Conservation (phyloP, 176 grass and related monocot species). For the Cenchrus fungigraminus region DNA sequence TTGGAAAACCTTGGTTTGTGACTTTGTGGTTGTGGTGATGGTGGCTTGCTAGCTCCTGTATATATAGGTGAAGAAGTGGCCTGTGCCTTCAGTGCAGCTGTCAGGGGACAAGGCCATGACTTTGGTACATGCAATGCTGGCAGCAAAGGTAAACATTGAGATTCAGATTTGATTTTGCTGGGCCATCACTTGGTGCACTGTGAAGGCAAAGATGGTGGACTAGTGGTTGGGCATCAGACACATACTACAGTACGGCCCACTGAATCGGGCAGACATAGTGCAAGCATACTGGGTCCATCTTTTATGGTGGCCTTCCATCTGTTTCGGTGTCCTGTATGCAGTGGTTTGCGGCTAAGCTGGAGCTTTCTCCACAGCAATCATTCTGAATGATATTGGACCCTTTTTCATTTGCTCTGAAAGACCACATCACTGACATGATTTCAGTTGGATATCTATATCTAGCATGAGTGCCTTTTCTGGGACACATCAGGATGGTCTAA, state of each 20-base stretch:
- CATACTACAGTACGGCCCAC: conserved; percentile 4
- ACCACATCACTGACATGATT: too few species aligned
- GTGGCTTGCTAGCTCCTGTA: conserved; percentile 25
- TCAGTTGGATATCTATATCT: too few species aligned
- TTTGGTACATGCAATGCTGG: neutral
- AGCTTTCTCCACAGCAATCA: conserved; percentile 9
- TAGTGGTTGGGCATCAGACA: conserved; percentile 31
- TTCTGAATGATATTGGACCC: neutral
- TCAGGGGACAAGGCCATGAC: conserved; percentile 48
- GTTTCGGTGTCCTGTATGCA: neutral
- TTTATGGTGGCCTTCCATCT: too few species aligned
- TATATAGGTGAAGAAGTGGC: conserved; percentile 28
- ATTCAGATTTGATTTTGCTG: conserved; percentile 42
- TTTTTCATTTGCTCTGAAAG: too few species aligned
- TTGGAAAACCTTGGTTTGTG: conserved; percentile 32
- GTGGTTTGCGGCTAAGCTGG: conserved; percentile 13
- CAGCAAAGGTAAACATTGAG: conserved; percentile 17
- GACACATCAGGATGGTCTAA: too few species aligned
- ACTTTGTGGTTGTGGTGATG: conserved; percentile 21
- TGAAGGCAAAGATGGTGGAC: neutral
- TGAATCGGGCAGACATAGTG: conserved; percentile 18
- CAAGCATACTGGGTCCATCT: conserved; percentile 5
- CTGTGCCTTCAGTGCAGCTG: conserved; percentile 5
- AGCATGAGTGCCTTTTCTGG: too few species aligned
- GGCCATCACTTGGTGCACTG: conserved; percentile 14